These are phyloP conservation scores for Penicillium polonicum DNA, from an alignment of 2,329 filamentous ascomycete genomes.

Conservation along the genomic window DNA sequence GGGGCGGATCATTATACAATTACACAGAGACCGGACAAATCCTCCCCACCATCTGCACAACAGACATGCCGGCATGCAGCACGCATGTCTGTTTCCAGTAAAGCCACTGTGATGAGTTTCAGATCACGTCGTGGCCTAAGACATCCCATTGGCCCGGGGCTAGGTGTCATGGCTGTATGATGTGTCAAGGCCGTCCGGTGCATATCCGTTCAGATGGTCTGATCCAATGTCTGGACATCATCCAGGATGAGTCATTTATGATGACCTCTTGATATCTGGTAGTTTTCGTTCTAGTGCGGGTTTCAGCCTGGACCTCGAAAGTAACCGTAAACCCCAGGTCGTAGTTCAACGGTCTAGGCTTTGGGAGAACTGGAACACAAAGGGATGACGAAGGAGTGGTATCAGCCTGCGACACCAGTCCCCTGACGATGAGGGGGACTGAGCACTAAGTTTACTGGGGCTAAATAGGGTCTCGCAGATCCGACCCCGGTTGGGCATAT, in stretches of 20 bases:
- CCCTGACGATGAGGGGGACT: slow-evolving; percentile 4
- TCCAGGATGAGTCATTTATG: slow-evolving; percentile 7
- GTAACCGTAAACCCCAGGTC: background rate
- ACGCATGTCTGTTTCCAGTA: background rate
- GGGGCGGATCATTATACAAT: background rate
- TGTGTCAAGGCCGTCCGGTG: background rate
- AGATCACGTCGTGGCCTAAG: background rate
- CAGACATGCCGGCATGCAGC: slow-evolving; percentile 6
- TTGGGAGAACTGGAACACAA: background rate
- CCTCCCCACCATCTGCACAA: slow-evolving; percentile 9
- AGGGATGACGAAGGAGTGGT: slow-evolving; percentile 1
- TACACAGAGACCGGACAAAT: background rate
- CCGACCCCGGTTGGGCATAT: background rate
- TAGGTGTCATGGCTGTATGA: slow-evolving; percentile 1
- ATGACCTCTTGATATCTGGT: background rate
- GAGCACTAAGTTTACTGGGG: slow-evolving; percentile 6
- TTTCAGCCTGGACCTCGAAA: background rate
- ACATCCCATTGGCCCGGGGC: background rate
- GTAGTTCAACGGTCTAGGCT: background rate
- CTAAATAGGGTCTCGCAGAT: slow-evolving; percentile 7
- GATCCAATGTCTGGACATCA: slow-evolving; percentile 1
- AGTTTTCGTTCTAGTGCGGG: background rate
- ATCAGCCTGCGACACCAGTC: slow-evolving; percentile 2
- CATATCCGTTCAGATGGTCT: slow-evolving; percentile 6
- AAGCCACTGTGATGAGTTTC: slow-evolving; percentile 10